A percentile compares a stretch with the other conserved stretches of the same genome.
Conservation (phyloP, 2,329 filamentous ascomycete genomes). For the Chrysosporium queenslandicum region DNA sequence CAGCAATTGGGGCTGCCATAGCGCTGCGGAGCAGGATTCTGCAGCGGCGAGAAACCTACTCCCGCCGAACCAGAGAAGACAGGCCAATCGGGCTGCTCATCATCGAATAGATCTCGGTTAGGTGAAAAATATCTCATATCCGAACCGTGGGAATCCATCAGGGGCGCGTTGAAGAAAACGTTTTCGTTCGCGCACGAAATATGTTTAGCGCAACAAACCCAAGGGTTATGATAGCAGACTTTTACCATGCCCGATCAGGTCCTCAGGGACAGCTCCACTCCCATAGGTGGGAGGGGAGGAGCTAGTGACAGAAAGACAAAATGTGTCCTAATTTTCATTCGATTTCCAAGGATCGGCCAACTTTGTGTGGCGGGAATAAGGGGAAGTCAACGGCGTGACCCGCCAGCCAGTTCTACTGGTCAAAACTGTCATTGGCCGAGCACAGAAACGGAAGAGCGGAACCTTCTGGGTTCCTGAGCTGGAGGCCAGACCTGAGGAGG, state of each 20-base stretch:
- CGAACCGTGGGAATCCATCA: constrained; percentile 1
- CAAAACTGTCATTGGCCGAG: background rate
- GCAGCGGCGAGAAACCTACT: background rate
- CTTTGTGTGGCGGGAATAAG: constrained; percentile 3
- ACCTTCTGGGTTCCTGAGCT: constrained; percentile 1
- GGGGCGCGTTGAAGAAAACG: background rate
- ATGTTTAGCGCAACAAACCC: background rate
- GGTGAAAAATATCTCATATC: background rate
- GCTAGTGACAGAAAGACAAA: background rate
- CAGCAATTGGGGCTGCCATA: background rate
- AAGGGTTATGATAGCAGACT: background rate
- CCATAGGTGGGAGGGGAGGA: constrained; percentile 2
- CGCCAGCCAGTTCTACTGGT: background rate
- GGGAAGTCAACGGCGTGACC: background rate
- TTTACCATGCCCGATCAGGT: background rate
- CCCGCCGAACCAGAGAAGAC: background rate
- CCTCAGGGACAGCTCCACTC: constrained; percentile 2
- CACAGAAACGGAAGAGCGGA: background rate
- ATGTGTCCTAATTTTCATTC: background rate
- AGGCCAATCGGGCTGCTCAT: background rate
- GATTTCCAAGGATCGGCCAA: background rate
- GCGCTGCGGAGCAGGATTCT: background rate
- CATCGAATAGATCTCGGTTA: background rate
- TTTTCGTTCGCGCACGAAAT: background rate
- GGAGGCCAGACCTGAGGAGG: background rate